Base-by-base conservation (phyloP, 2,329 filamentous ascomycete genomes). In the Diaporthe vaccinii region DNA sequence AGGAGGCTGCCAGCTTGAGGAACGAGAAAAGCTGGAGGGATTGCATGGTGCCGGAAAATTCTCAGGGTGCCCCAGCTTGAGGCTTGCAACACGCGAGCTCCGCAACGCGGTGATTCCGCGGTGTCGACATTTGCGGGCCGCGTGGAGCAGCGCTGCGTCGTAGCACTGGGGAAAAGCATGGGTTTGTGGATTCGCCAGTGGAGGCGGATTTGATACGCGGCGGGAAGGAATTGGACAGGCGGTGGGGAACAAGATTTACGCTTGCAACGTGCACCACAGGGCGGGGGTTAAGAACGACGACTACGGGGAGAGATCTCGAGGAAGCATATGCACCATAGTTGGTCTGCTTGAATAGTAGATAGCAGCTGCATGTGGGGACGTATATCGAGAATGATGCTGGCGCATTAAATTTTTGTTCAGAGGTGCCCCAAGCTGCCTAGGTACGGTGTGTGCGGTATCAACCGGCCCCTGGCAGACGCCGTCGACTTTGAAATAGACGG, bases 101-200 rank as follows among this genome's bases (percentile, higher is more conserved):
- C 65, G 49, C 65, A 69, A 55, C 34, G 65, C 65, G 49, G 46
- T 41, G 65, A 22, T 69, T 69, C 65, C 61, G 28, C 61, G 61
- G 65, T 68, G 31, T 53, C 31, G 65, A 53, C 46, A 55, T 69
- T 69, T 69, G 65, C 65, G 65, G 65, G 65, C 49, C 65, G 65
- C 34, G 55, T 69, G 65, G 65, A 55, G 49, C 65, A 69, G 49
- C 41, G 14, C 31, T 55, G 65, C 34, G 34, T 39, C 31, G 44
- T 53, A 4, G 62, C 44, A 51, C 44, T 20, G 62, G 62, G 62
- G 62, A 36, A 34, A 14, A 39, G 44, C 65, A 68, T 53, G 46
- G 65, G 46, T 68, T 39, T 22, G 31, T 39, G 41, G 41, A 31
- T 31, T 65, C 31, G 28, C 10, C 31, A 51, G 62, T 68, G 62